phyloP scores from a whole-genome alignment of 169 alveolate species.

The Plasmodium fragile region DNA sequence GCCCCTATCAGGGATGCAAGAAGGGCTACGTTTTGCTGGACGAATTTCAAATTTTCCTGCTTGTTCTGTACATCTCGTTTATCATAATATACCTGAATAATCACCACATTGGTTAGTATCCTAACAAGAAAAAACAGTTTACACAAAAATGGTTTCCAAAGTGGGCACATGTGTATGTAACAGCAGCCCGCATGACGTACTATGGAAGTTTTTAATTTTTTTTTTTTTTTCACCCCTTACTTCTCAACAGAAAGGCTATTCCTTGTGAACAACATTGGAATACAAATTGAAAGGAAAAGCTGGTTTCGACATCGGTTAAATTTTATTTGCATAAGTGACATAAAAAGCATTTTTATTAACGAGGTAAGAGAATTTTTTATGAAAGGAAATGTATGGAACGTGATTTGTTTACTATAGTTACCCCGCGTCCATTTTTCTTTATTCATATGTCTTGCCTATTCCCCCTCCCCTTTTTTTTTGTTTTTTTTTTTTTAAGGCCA shows the following conservation, averaged over 20 bases:
- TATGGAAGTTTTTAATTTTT: not conserved
- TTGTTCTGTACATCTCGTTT: conserved; percentile 2
- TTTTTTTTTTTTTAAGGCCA: conserved; percentile 34
- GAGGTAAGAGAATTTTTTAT: conserved; percentile 18
- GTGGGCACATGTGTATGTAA: not conserved
- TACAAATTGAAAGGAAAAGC: conserved; percentile 51
- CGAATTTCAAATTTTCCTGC: conserved; percentile 51
- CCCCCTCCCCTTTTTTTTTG: not conserved
- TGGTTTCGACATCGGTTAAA: conserved; percentile 18
- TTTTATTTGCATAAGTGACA: conserved; percentile 47
- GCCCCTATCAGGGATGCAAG: conserved; percentile 16
- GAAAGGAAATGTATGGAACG: not conserved
- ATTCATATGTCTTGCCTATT: not conserved
- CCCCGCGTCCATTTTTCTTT: not conserved
- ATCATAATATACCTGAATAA: conserved; percentile 46
- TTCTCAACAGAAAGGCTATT: conserved; percentile 47
- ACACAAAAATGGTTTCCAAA: not conserved
- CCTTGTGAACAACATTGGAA: conserved; percentile 42
- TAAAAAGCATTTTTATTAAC: conserved; percentile 35
- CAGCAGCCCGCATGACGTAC: not conserved
- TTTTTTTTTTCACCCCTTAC: not conserved
- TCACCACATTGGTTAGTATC: conserved; percentile 25
- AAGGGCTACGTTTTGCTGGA: conserved; percentile 22
- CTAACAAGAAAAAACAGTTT: not conserved
- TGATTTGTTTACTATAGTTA: not conserved